Evolutionary conservation across 768 basidiomycete species (phyloP), one percentile per base, ranked within the genome.

Genomic region (Leucogyrophana mollusca): DNA sequence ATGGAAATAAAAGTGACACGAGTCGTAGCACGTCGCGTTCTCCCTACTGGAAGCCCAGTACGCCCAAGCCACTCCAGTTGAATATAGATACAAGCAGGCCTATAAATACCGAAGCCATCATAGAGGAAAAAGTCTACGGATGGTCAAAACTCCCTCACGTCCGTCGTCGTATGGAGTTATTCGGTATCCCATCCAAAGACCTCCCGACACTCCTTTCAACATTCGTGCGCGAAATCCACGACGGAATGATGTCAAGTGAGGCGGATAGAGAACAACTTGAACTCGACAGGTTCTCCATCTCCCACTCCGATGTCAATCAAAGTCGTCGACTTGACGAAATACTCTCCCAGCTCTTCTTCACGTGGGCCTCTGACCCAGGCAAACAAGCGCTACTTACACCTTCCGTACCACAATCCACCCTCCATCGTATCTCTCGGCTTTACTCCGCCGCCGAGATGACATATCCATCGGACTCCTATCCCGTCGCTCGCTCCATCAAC

Each of bases 311-410:
- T 21, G 46, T 53, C 9, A 34, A 56, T 17, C 56, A 49, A 9
- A 45, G 16, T 8, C 57, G 64, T 16, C 55, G 62, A n/a, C 53
- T 73, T n/a, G 80, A 83, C 49, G 59, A 68, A 49, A 69, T 76
- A n/a, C 71, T 74, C 46, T 78, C 74, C 37, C 73, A 71, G 21
- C 67, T 80, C 20, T 73, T 87, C 51, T 83, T 74, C 55, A 59
- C 68, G 25, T 87, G 83, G 85, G 78, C 73, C 4, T 61, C 72
- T 4, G 57, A 69, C 37, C 68, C 69, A 9, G 48, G 55, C 17
- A 52, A 56, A 46, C 50, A 60, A 45, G 45, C 47, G 14, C 43
- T 55, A 27, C 57, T 73, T 23, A 44, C 56, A 32, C 21, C 34
- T 8, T 46, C 51, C 16, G 56, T 77, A 27, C 50, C 68, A 5